Evolutionary conservation across 805 yeast genomes (phyloP), one percentile per base, ranked within the genome.

Genomic region (Candida peoriensis): DNA sequence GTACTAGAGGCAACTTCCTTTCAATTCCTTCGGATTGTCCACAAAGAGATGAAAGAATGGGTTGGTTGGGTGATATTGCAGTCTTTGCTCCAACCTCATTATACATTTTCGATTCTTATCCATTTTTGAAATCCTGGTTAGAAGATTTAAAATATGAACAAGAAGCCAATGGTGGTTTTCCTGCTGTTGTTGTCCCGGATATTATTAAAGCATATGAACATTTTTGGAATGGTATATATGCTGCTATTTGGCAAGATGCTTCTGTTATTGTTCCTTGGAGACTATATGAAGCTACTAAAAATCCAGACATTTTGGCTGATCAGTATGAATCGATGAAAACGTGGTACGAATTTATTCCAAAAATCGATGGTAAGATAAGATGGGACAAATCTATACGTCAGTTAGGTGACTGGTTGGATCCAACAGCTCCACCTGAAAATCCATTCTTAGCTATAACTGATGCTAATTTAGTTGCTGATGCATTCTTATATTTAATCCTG

Each of bases 41-140:
- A 23, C 48, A 44, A 23, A 42, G 48, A 37, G 48, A 44, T 23
- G 48, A 44, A 24, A 39, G 48, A 31, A 42, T 44, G 46, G 48
- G 48, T 8, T 44, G 48, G 48, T 30, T 42, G 5, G 48, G 48
- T 36, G 48, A 44, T 21, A 42, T 44, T 29, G 48, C 48, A 5
- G 37, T 32, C 2, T 44, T 42, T 34, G 42, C 46, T 1, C 48
- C 48, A 32, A 44, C 48, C 14, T 40, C 39, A 12, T 24, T 42
- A 12, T 42, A 37, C 28, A 13, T 44, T 34, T 44, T 44, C 30
- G 48, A 44, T 33, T 42, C 39, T 12, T 42, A 44, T 34, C 33
- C 42, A 21, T 44, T 44, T 32, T 30, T 44, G 33, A 38, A 38
- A 24, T 44, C 48, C 3, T 44, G 48, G 48, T 30, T 44, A 22